A percentile compares a stretch with the other conserved stretches of the same genome.
Conservation (phyloP, 1,284 basidiomycete genomes). For the Sanghuangporus baumii region DNA sequence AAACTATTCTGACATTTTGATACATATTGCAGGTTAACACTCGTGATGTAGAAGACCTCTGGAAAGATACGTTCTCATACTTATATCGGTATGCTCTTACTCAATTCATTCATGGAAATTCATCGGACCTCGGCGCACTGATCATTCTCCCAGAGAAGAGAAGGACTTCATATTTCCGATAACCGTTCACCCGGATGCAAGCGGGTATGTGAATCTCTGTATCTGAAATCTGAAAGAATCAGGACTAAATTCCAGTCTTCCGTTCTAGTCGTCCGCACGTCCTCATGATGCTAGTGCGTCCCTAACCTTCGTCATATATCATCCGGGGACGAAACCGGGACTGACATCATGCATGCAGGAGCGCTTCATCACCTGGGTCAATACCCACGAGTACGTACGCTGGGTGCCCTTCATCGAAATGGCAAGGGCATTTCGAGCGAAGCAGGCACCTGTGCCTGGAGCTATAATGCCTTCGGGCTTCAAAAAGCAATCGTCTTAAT, state of each 20-base stretch:
- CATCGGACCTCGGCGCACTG: not conserved
- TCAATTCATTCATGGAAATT: not conserved
- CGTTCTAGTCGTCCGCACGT: slow-evolving; percentile 43
- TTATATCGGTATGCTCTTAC: slow-evolving; percentile 43
- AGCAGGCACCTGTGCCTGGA: slow-evolving; percentile 25
- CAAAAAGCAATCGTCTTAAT: not conserved
- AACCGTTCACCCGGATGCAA: slow-evolving; percentile 75
- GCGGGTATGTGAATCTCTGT: slow-evolving; percentile 39
- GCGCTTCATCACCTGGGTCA: slow-evolving; percentile 75
- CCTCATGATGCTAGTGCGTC: slow-evolving; percentile 63
- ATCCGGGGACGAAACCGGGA: not conserved
- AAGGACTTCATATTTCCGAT: slow-evolving; percentile 73
- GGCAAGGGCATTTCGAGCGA: slow-evolving; percentile 44
- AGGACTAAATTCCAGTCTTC: not conserved
- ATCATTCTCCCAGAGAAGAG: slow-evolving; percentile 42
- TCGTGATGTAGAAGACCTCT: slow-evolving; percentile 65
- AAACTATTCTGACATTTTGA: not conserved
- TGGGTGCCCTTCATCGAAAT: slow-evolving; percentile 75
- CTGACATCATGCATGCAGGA: slow-evolving; percentile 35
- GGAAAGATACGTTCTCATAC: slow-evolving; percentile 74
- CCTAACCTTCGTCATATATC: not conserved
- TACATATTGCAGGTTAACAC: slow-evolving; percentile 49
- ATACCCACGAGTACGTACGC: slow-evolving; percentile 64
- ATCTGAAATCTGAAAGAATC: slow-evolving; percentile 18
- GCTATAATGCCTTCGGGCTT: slow-evolving; percentile 42